Percentiles rank a stretch among this genome's conserved stretches.
These are phyloP conservation scores for Rhodotorula paludigena DNA, from an alignment of 768 basidiomycete species.

Conservation along the genomic window DNA sequence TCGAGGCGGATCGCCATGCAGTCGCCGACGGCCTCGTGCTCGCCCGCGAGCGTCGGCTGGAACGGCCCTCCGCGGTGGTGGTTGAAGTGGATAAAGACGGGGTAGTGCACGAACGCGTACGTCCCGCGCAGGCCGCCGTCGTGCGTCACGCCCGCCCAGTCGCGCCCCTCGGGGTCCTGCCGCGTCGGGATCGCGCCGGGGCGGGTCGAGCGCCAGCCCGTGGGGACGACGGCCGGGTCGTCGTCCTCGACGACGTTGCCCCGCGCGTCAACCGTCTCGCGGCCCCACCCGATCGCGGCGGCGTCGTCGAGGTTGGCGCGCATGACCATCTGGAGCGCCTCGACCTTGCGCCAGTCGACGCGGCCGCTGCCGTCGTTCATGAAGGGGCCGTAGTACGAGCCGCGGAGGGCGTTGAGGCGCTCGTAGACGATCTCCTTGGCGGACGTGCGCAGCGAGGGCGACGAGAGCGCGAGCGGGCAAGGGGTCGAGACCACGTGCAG, in stretches of 20 bases:
- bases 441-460: slow-evolving; percentile 4
- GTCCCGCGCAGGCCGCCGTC: slow-evolving; percentile 21
- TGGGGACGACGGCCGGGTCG: background rate
- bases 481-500: slow-evolving; percentile 26
- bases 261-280: too few species aligned
- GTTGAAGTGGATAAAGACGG: slow-evolving; percentile 7
- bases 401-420: background rate
- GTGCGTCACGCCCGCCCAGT: slow-evolving; percentile 27
- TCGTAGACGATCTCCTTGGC: slow-evolving; percentile 29
- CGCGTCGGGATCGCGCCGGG: background rate
- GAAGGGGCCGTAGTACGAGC: slow-evolving; percentile 7
- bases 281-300: background rate
- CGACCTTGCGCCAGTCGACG: slow-evolving; percentile 28
- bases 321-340: slow-evolving; percentile 14
- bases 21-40: slow-evolving; percentile 33
- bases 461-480: background rate
- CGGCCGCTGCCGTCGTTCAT: slow-evolving; percentile 2
- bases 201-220: slow-evolving; percentile 8
- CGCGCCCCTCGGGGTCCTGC: background rate
- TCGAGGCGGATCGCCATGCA: slow-evolving; percentile 20
- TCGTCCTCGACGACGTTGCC: background rate
- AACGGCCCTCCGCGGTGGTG: background rate
- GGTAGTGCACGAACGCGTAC: slow-evolving; percentile 26
- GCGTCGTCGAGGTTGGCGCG: slow-evolving; percentile 7
- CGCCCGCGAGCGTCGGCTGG: slow-evolving; percentile 10